Percentiles rank a stretch among this genome's conserved stretches.
Evolutionary conservation across 1,139 yeast genomes (phyloP).

Genomic region (Tardiomyces blankii): DNA sequence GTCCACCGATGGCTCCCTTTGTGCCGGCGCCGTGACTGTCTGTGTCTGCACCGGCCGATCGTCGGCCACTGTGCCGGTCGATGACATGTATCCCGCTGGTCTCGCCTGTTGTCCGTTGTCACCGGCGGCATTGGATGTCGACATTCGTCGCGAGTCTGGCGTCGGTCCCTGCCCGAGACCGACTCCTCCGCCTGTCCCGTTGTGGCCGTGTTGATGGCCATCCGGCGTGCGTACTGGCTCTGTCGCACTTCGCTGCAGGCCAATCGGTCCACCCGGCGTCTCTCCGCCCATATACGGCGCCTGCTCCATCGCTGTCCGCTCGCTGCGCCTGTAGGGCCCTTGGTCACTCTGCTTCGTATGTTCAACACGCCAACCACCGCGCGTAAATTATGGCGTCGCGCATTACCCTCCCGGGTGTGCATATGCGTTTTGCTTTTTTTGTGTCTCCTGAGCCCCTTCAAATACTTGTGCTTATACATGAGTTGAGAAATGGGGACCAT

Average conservation of each 20-base stretch:
- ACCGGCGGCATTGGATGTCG: background rate
- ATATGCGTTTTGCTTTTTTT: too few relatives aligned
- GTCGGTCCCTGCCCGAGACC: too few relatives aligned
- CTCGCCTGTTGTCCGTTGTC: background rate
- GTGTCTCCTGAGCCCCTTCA: too few relatives aligned
- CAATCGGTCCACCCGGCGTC: background rate
- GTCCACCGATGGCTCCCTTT: background rate
- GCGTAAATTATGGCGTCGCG: too few relatives aligned
- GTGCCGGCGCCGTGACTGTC: background rate
- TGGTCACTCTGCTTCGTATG: too few relatives aligned
- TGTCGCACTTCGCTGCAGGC: background rate
- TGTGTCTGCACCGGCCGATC: background rate
- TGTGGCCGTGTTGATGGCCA: background rate
- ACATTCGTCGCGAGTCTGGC: background rate
- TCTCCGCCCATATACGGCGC: too few relatives aligned
- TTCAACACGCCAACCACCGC: too few relatives aligned
- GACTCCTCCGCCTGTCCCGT: background rate
- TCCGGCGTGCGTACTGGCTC: background rate
- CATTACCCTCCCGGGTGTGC: too few relatives aligned
- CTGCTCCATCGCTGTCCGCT: too few relatives aligned
- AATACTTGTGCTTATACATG: too few relatives aligned
- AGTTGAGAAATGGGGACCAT: too few relatives aligned
- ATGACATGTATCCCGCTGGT: background rate
- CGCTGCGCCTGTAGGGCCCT: too few relatives aligned
- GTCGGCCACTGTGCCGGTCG: background rate